A percentile compares a stretch with the other conserved stretches of the same genome.
Conservation (phyloP, 2,329 filamentous ascomycete species). For the Botrytis aclada region DNA sequence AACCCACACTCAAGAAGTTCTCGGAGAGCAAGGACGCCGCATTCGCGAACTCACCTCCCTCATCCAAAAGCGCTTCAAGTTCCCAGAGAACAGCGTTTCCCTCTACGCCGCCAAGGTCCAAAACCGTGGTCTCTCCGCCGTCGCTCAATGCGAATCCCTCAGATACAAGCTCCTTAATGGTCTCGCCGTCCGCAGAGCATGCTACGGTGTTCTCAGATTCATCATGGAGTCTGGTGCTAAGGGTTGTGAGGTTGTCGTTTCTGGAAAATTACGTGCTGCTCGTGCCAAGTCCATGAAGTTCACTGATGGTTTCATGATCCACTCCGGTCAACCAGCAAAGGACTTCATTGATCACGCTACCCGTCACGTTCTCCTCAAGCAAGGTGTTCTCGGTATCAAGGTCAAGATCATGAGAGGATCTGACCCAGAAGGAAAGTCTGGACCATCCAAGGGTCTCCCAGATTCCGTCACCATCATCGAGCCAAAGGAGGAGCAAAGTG, state of each 20-base stretch:
- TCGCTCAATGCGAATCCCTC: conserved; percentile 99
- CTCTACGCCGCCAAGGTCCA: conserved; percentile 99
- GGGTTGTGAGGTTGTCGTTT: conserved; percentile 99
- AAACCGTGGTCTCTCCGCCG: conserved; percentile 99
- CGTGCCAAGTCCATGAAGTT: conserved; percentile 99
- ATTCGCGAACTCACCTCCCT: conserved; percentile 99
- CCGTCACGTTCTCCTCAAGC: conserved; percentile 98
- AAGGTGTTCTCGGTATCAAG: conserved; percentile 99
- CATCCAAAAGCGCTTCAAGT: conserved; percentile 99
- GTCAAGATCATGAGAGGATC: conserved; percentile 99
- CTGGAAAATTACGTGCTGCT: conserved; percentile 96
- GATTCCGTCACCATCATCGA: conserved; percentile 99
- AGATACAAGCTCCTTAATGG: conserved; percentile 99
- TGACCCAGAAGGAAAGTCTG: conserved; percentile 98
- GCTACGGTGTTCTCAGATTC: conserved; percentile 99
- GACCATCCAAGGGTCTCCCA: conserved; percentile 93
- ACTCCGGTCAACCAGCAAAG: conserved; percentile 98
- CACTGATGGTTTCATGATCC: conserved; percentile 99
- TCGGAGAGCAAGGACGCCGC: conserved; percentile 99
- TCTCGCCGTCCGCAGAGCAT: conserved; percentile 95
- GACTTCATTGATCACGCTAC: conserved; percentile 99
- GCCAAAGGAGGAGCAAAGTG: conserved; percentile 97
- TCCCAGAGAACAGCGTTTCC: conserved; percentile 99
- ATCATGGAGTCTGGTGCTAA: conserved; percentile 99
- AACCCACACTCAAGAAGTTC: conserved; percentile 99